Evolutionary conservation across 1,284 basidiomycete genomes (phyloP).

Genomic region (Microbotryum intermedium): DNA sequence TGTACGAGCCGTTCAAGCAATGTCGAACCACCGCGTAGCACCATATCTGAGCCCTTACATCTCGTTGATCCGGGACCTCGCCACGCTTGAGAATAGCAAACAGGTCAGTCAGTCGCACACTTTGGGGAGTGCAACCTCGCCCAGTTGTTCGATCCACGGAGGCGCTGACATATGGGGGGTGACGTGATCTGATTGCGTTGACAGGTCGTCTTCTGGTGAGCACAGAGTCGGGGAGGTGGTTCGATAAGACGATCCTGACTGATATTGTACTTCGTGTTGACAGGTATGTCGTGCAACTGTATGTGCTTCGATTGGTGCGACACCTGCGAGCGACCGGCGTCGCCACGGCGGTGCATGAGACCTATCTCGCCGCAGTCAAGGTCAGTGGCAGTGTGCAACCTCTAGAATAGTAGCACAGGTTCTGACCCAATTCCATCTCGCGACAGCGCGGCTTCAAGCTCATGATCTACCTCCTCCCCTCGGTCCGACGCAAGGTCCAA

Average conservation of each 20-base stretch:
- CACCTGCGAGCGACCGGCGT: slow-evolving; percentile 29
- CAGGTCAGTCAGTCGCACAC: slow-evolving; percentile 11
- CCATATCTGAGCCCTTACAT: background rate
- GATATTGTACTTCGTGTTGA: background rate
- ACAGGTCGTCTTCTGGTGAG: slow-evolving; percentile 26
- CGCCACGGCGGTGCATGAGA: slow-evolving; percentile 12
- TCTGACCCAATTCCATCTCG: background rate
- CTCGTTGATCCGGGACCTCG: background rate
- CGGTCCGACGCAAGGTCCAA: slow-evolving; percentile 57
- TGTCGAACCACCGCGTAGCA: background rate
- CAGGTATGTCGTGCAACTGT: slow-evolving; percentile 27
- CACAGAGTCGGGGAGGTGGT: background rate
- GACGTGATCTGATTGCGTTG: background rate
- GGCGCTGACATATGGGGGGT: background rate
- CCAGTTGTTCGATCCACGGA: background rate
- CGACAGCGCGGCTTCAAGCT: slow-evolving; percentile 11
- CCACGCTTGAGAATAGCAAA: slow-evolving; percentile 27
- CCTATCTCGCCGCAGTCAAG: slow-evolving; percentile 23
- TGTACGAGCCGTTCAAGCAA: too few relatives aligned
- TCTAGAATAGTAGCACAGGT: too few relatives aligned
- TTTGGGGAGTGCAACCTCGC: background rate
- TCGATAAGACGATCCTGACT: background rate
- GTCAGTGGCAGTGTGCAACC: background rate
- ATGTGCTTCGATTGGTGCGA: slow-evolving; percentile 15
- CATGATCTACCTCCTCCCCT: slow-evolving; percentile 58